Evolutionary conservation across 257 asterid species (phyloP).

Genomic region (Solanum rostratum): DNA sequence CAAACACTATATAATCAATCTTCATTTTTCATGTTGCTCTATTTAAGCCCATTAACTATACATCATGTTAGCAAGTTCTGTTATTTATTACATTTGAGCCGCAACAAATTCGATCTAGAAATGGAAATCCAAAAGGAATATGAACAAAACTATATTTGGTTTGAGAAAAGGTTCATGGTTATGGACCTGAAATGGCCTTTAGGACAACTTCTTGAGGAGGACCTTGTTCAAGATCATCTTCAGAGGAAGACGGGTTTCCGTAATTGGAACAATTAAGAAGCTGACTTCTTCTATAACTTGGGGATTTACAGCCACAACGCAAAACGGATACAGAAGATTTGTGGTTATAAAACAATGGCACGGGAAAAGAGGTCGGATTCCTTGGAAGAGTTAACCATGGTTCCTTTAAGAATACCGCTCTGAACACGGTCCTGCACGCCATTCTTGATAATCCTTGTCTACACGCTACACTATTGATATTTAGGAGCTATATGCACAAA

Average conservation of each 20-base stretch:
- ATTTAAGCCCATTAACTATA: background rate
- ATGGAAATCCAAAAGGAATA: background rate
- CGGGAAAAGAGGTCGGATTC: constrained; percentile 9
- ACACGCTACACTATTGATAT: background rate
- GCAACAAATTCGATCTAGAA: background rate
- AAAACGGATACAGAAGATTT: constrained; percentile 7
- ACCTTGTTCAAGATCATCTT: constrained; percentile 53
- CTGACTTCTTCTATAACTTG: constrained; percentile 11
- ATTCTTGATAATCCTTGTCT: constrained; percentile 12
- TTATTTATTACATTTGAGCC: background rate
- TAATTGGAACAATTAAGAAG: constrained; percentile 31
- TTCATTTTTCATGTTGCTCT: background rate
- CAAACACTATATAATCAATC: background rate
- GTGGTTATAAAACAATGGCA: constrained; percentile 18
- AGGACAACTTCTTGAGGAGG: constrained; percentile 95
- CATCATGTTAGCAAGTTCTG: background rate
- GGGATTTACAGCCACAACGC: constrained; percentile 31
- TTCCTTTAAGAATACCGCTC: constrained; percentile 45
- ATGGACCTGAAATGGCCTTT: constrained; percentile 81
- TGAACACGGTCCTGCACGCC: constrained; percentile 49
- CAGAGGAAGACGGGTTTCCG: constrained; percentile 30
- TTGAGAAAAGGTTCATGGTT: background rate
- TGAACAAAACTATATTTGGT: background rate
- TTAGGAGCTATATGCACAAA: background rate
- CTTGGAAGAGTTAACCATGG: constrained; percentile 40